phyloP scores from a whole-genome alignment of 2,329 filamentous ascomycete genomes.

The Fusarium dimerum region DNA sequence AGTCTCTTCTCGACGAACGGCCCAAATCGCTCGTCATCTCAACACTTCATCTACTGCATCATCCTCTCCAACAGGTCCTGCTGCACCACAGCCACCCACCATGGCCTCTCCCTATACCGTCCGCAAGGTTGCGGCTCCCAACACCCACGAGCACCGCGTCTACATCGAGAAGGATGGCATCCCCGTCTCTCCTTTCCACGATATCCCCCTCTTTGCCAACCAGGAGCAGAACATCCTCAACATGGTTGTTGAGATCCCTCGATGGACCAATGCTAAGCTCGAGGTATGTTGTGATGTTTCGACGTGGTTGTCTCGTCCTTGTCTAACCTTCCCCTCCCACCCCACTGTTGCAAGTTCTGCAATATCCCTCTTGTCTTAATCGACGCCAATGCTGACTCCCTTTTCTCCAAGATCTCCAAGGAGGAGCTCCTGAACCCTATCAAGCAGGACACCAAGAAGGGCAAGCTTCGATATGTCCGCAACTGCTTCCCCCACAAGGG shows the following conservation, averaged over 20 bases:
- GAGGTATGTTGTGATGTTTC: constrained; percentile 64
- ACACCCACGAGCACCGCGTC: constrained; percentile 96
- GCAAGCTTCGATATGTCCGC: constrained; percentile 97
- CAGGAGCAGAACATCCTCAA: constrained; percentile 93
- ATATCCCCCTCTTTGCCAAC: constrained; percentile 97
- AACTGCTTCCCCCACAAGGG: constrained; percentile 99
- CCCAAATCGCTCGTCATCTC: constrained; percentile 58
- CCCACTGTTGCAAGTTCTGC: background rate
- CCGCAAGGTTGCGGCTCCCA: constrained; percentile 84
- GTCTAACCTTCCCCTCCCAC: background rate
- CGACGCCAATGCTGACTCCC: constrained; percentile 23
- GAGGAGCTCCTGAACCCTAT: constrained; percentile 98
- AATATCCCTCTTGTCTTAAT: constrained; percentile 9
- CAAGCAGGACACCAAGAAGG: constrained; percentile 99
- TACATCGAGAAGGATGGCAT: constrained; percentile 98
- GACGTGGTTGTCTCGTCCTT: background rate
- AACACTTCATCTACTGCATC: constrained; percentile 36
- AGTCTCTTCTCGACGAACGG: constrained; percentile 53
- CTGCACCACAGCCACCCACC: constrained; percentile 23
- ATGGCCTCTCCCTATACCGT: constrained; percentile 70
- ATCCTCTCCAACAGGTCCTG: constrained; percentile 17
- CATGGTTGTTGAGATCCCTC: constrained; percentile 99
- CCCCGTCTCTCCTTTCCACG: constrained; percentile 94
- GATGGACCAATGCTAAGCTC: constrained; percentile 99
- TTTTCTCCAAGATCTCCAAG: constrained; percentile 81